These are phyloP conservation scores for Globisporangium recalcitrans DNA, from an alignment of 352 stramenopile species.

Conservation along the genomic window DNA sequence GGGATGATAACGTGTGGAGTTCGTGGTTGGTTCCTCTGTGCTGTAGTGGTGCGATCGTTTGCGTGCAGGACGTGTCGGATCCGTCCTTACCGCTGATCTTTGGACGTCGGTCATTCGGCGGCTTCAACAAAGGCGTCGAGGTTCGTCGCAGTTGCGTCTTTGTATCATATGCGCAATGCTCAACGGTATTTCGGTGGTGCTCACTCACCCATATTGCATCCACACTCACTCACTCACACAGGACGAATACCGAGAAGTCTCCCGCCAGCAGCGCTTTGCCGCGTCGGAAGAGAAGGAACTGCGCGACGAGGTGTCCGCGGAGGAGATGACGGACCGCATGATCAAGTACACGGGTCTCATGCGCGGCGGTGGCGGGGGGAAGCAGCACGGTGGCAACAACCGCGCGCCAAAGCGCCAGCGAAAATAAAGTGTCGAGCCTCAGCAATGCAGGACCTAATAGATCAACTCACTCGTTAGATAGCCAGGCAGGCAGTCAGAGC, in stretches of 20 bases:
- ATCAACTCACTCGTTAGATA: neutral
- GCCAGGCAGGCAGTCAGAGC: neutral
- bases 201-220: no score
- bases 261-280: slow-evolving; percentile 47
- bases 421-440: slow-evolving; percentile 30
- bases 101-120: slow-evolving; percentile 68
- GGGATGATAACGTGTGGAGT: neutral
- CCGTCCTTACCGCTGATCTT: slow-evolving; percentile 74
- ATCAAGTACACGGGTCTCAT: slow-evolving; percentile 77
- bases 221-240: no score
- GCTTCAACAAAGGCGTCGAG: slow-evolving; percentile 80
- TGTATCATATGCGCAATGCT: neutral
- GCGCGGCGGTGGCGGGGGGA: slow-evolving; percentile 20
- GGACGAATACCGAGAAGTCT: slow-evolving; percentile 70
- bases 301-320: slow-evolving; percentile 72
- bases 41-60: slow-evolving; percentile 29
- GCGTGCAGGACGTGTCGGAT: slow-evolving; percentile 54
- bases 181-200: neutral
- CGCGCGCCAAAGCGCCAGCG: slow-evolving; percentile 50
- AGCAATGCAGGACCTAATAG: neutral
- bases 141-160: slow-evolving; percentile 10
- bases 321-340: slow-evolving; percentile 82
- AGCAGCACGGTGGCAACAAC: slow-evolving; percentile 21
- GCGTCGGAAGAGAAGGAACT: slow-evolving; percentile 67
- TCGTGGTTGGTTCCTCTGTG: neutral